Evolutionary conservation across 177 flowering plant species (phyloP).

Genomic region (Vitis hybrid): DNA sequence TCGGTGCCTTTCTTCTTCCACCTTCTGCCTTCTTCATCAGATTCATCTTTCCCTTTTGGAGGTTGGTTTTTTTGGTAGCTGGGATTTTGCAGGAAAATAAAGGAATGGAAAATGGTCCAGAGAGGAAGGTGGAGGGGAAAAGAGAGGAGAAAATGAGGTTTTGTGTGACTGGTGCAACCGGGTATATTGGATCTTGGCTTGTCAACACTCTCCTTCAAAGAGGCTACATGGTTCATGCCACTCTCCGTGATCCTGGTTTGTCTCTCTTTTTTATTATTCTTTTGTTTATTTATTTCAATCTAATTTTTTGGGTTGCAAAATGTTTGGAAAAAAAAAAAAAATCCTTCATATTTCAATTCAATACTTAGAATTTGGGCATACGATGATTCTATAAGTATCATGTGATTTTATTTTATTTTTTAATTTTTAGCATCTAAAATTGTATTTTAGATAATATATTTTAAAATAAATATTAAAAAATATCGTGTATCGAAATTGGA

Average conservation of each 20-base stretch:
- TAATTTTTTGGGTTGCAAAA: not conserved
- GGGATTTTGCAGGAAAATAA: too few relatives aligned
- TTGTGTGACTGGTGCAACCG: constrained; percentile 67
- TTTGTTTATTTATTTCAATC: not conserved
- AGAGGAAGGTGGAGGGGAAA: not conserved
- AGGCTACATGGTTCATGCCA: constrained; percentile 62
- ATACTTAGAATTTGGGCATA: too few relatives aligned
- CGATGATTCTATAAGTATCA: too few relatives aligned
- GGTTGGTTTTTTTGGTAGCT: too few relatives aligned
- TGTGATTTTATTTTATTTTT: too few relatives aligned
- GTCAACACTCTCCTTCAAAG: constrained; percentile 51
- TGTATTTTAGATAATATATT: too few relatives aligned
- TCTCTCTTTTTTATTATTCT: not conserved
- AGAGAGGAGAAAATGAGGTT: constrained; percentile 9
- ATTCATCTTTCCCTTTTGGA: too few relatives aligned
- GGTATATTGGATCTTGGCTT: constrained; percentile 71
- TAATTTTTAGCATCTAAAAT: too few relatives aligned
- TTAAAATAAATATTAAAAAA: too few relatives aligned
- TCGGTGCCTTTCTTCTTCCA: not conserved
- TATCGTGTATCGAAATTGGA: too few relatives aligned
- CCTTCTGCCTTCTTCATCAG: not conserved
- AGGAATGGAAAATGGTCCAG: constrained; percentile 5
- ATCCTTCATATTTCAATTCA: too few relatives aligned
- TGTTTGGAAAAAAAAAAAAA: too few relatives aligned
- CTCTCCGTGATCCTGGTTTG: constrained; percentile 58